A percentile compares a stretch with the other conserved stretches of the same genome.
Evolutionary conservation across 1,284 basidiomycete genomes (phyloP).

Genomic region (Takashimella tepidaria): DNA sequence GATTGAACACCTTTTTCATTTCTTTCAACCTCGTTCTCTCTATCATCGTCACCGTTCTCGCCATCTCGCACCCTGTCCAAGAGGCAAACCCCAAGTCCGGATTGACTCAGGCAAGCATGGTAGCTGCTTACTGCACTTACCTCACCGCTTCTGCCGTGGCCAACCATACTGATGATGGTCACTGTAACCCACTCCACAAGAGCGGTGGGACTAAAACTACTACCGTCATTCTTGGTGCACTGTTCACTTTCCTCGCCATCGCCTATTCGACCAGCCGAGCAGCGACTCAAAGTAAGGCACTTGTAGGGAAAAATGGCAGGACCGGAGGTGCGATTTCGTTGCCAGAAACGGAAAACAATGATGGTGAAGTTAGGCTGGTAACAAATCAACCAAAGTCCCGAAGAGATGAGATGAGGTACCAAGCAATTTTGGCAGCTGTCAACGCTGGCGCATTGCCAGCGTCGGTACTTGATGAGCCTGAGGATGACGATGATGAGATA

Average conservation of each 20-base stretch:
- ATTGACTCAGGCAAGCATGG: constrained; percentile 92
- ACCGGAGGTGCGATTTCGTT: constrained; percentile 59
- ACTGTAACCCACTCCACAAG: constrained; percentile 79
- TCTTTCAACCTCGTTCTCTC: constrained; percentile 83
- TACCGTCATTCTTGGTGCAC: constrained; percentile 81
- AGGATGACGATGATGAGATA: constrained; percentile 70
- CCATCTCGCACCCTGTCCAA: constrained; percentile 80
- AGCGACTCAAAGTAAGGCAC: constrained; percentile 86
- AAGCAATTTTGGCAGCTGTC: constrained; percentile 90
- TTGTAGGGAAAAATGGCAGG: constrained; percentile 64
- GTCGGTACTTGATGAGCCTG: constrained; percentile 76
- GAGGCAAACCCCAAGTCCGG: constrained; percentile 92
- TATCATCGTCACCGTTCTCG: constrained; percentile 74
- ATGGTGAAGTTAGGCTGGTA: constrained; percentile 60
- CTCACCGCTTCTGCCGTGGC: constrained; percentile 90
- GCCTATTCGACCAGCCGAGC: constrained; percentile 95
- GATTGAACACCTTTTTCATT: constrained; percentile 87
- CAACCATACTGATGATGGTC: constrained; percentile 71
- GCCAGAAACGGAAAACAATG: constrained; percentile 49
- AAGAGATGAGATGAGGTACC: constrained; percentile 85
- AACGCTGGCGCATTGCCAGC: constrained; percentile 95
- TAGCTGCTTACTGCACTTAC: constrained; percentile 95
- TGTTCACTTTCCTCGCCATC: constrained; percentile 97
- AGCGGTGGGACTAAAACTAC: constrained; percentile 70
- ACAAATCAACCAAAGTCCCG: constrained; percentile 73